Evolutionary conservation across 2,329 filamentous ascomycete genomes (phyloP).

Genomic region (Aspergillus viridinutans): DNA sequence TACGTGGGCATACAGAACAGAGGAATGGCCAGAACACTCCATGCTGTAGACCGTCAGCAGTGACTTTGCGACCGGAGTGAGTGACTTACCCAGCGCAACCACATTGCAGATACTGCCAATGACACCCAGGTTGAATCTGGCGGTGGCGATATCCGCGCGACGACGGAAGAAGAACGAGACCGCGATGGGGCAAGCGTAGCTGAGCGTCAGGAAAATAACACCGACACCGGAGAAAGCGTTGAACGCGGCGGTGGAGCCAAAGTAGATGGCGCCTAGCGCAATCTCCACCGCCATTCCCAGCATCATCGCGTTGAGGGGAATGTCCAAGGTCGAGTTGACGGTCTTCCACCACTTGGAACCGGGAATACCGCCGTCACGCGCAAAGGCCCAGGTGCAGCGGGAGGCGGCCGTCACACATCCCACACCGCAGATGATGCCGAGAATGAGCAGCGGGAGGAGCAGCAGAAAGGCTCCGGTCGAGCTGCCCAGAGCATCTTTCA

Average conservation of each 20-base stretch:
- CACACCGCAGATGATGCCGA: constrained; percentile 69
- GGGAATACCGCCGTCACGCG: constrained; percentile 67
- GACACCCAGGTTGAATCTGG: constrained; percentile 51
- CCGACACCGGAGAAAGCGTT: constrained; percentile 76
- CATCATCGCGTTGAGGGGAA: constrained; percentile 65
- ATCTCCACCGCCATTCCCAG: constrained; percentile 66
- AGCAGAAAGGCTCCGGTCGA: constrained; percentile 68
- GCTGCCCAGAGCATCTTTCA: constrained; percentile 69
- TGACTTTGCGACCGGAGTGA: not conserved
- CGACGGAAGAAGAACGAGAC: constrained; percentile 57
- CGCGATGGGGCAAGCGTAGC: constrained; percentile 64
- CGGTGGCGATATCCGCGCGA: constrained; percentile 52
- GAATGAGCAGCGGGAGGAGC: constrained; percentile 61
- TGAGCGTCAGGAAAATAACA: constrained; percentile 69
- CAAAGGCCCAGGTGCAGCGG: constrained; percentile 69
- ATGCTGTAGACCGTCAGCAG: constrained; percentile 32
- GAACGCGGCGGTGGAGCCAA: constrained; percentile 72
- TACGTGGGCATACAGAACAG: constrained; percentile 58
- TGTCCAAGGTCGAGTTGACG: constrained; percentile 60
- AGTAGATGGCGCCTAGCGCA: constrained; percentile 70
- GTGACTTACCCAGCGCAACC: constrained; percentile 57
- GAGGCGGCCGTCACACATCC: constrained; percentile 68
- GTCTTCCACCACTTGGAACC: constrained; percentile 61
- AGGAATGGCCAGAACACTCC: constrained; percentile 65
- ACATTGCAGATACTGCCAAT: constrained; percentile 61